Evolutionary conservation across 1,284 basidiomycete species (phyloP), one percentile per base, ranked within the genome.

Genomic region (Ceratobasidium sp.): DNA sequence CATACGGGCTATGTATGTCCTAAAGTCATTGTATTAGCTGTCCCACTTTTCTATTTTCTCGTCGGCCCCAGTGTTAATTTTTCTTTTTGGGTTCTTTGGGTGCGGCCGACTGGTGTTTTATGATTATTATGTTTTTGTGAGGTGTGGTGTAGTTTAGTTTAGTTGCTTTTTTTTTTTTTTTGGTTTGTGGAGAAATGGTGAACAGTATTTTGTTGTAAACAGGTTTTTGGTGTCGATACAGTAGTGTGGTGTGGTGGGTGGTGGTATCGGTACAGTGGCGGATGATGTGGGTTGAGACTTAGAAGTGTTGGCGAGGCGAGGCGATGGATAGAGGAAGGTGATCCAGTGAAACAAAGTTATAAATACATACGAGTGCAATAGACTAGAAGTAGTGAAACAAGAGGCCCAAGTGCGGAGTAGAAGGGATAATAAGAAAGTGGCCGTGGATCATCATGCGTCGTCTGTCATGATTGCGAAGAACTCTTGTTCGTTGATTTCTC

Each of bases 381-480:
- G 26, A 15, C 64, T 66, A 66, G 61, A 28, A 66, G 28, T 66
- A 66, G 48, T 10, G 64, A 66, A 66, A 66, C 64, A 66, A n/a
- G 33, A 10, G 64, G 46, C 46, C 64, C 64, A 48, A 50, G 64
- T 20, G 2, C 40, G 26, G 64, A 66, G 44, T 15, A 42, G 12
- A 48, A 23, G 48, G 28, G 23, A 42, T 40, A 66, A 46, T 4
- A 6, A 15, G 33, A 4, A 26, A n/a, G 23, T 7, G n/a, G 61
- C n/a, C n/a, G n/a, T n/a, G n/a, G n/a, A n/a, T n/a, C n/a, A 54
- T 81, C 84, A 93, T 84, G 91, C 88, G 79, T 98, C 96, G 86
- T 98, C 96, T 69, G 95, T 95, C 97, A 99, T 97, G 84, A 99
- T 98, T 64, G 95, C 93, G 81, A 96, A 92, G 85, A 97, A 97